Base-by-base conservation (phyloP, 2,329 filamentous ascomycete genomes). In the Paraphaeosphaeria minitans region DNA sequence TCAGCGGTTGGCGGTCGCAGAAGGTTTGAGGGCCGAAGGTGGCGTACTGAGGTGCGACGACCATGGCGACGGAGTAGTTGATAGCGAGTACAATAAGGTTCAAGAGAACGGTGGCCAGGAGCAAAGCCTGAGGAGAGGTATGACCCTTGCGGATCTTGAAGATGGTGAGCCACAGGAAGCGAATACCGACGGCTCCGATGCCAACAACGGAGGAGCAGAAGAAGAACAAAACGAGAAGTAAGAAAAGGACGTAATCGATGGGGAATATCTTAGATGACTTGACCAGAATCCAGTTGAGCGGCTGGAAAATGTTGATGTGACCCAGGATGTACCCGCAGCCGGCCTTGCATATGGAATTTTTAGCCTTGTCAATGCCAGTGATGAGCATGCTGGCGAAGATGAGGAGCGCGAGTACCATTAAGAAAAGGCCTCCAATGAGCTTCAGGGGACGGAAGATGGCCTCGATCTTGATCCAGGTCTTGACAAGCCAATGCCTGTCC, bases 1-100 rank as follows among this genome's bases (percentile, higher is more conserved):
- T 81, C 39, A 80, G 81, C 2, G 88, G 84, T 35, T 87, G 83
- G 63, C 89, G 87, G 68, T 92, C 89, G 78, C 95, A 99, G 80
- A 93, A 97, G 0, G 91, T 97, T 77, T 99, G 95, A 0, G 93
- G 92, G 51, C 95, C 95, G 73, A 92, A 99, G 55, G 90, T 96
- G 48, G 94, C 87, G 75, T 99, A 99, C 73, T 98, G 93, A 1
- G 95, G 95, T 6, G 93, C 95, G n/a, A 97, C 87, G 62, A 98
- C 84, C 89, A 96, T 97, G 57, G 92, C 90, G 43, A 98, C 82
- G 9, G 92, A 87, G 76, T 98, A 99, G 80, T 98, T 97, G 77
- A 96, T 89, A 35, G 92, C 95, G 45, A 99, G 81, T 2, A 91
- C 91, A 65, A 96, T 94, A 64, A 98, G 84, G 0, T 92, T 94